These are phyloP conservation scores for Exophiala sideris DNA, from an alignment of 2,329 filamentous ascomycete genomes.

Conservation along the genomic window DNA sequence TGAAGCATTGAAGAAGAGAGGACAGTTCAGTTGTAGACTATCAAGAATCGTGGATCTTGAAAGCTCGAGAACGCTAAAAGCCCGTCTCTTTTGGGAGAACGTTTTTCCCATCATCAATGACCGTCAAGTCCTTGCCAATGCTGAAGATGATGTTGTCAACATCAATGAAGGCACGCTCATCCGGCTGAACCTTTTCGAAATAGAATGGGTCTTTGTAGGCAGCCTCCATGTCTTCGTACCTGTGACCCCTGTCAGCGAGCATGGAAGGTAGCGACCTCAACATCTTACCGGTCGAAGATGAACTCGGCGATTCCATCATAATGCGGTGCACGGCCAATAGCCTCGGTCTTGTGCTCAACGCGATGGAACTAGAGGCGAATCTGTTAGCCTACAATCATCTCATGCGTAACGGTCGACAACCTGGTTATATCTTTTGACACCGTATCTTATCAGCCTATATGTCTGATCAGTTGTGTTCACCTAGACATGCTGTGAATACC, in stretches of 20 bases:
- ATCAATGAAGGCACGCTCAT: slow-evolving; percentile 14
- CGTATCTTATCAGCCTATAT: slow-evolving; percentile 8
- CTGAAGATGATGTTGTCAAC: slow-evolving; percentile 14
- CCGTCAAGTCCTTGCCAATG: slow-evolving; percentile 6
- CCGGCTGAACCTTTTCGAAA: slow-evolving; percentile 10
- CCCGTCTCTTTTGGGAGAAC: slow-evolving; percentile 3
- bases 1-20: too few relatives aligned
- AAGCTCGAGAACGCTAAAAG: neutral
- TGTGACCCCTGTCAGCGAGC: neutral
- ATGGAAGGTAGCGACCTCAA: neutral
- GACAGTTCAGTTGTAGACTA: too few relatives aligned
- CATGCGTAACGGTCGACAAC: neutral
- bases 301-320: slow-evolving; percentile 14
- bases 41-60: too few relatives aligned
- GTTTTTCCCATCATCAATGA: slow-evolving; percentile 8
- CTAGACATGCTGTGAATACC: neutral
- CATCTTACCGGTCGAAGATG: slow-evolving; percentile 7
- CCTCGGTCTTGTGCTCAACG: neutral
- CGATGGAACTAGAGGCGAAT: slow-evolving; percentile 2
- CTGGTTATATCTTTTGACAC: slow-evolving; percentile 6
- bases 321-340: slow-evolving; percentile 6
- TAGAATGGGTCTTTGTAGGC: slow-evolving; percentile 11
- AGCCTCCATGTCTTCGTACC: slow-evolving; percentile 13
- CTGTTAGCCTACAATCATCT: neutral
- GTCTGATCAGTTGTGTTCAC: neutral